Base-by-base conservation (phyloP, 2,329 filamentous ascomycete genomes). In the Fusarium protoensiforme region DNA sequence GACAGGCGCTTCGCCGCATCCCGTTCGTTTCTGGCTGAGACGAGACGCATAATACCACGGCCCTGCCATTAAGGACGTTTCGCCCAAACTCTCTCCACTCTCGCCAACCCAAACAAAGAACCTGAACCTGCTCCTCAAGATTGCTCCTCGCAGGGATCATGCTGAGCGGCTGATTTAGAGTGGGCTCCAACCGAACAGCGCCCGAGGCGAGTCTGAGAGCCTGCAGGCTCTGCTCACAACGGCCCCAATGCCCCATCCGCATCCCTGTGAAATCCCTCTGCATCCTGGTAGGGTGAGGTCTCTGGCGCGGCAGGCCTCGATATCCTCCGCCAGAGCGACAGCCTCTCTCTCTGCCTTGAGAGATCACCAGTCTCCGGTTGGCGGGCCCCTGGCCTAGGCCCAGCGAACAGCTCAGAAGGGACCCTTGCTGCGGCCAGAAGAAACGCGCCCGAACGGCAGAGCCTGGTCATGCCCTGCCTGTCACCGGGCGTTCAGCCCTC, bases 101-200 rank as follows among this genome's bases (percentile, higher is more conserved):
- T 60, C 27, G 67, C 31, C 51, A 36, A 64, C 46, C 31, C 59
- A 67, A 31, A 71, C 71, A 68, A 24, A 24, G 61, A 29, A 41
- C 27, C 43, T 31, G 46, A 29, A 51, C 46, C 63, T 74, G 70
- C 63, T 69, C 65, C n/a, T 35, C 66, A 68, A 73, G 67, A 74
- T 74, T 73, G 39, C 71, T 63, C 35, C 18, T 53, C 38, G 58
- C 71, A 74, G 58, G 68, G 71, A 59, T 74, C 20, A 43, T 65
- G 71, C 71, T 69, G 68, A 71, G 71, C 71, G 71, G 71, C 71
- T 74, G 71, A 74, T 72, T 57, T 43, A 62, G 36, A 69, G 71
- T 70, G 71, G 71, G 51, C 14, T 69, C 59, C 20, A 54, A 22
- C n/a, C 33, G n/a, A 62, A 39, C 33, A 29, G 60, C 33, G 46